Conservation (phyloP, 2,329 filamentous ascomycete species). For the Cordyceps cicadae region DNA sequence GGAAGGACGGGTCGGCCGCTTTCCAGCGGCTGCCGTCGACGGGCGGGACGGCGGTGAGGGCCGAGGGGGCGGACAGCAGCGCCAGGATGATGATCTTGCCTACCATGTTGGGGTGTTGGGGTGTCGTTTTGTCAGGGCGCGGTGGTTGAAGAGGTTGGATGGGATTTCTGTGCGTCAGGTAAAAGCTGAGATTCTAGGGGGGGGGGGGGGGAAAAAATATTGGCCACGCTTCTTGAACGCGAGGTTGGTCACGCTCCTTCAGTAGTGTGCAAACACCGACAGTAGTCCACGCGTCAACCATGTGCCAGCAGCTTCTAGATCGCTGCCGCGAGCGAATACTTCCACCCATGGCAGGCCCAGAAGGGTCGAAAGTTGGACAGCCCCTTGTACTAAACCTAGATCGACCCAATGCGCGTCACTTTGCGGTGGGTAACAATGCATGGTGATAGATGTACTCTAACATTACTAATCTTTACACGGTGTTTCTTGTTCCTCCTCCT, state of each 20-base stretch:
- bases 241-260: not conserved
- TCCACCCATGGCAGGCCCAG: not conserved
- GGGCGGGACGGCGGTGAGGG: not conserved
- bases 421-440: not conserved
- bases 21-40: not conserved
- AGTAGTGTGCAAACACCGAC: not conserved
- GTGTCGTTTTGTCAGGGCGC: no score
- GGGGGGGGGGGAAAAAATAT: no score
- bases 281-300: not conserved
- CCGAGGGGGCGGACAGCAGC: not conserved
- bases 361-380: not conserved
- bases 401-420: not conserved
- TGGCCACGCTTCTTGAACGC: no score
- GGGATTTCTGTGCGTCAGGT: not conserved
- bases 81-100: not conserved
- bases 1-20: not conserved
- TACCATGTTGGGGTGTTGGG: not conserved
- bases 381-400: not conserved
- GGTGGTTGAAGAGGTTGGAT: not conserved
- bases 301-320: not conserved
- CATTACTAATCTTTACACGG: conserved; percentile 3
- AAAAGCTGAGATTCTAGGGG: not conserved
- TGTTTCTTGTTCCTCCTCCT: not conserved
- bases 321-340: not conserved
- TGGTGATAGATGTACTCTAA: not conserved